Base-by-base conservation (phyloP, 1,284 basidiomycete species). In the Leucoagaricus sp. region DNA sequence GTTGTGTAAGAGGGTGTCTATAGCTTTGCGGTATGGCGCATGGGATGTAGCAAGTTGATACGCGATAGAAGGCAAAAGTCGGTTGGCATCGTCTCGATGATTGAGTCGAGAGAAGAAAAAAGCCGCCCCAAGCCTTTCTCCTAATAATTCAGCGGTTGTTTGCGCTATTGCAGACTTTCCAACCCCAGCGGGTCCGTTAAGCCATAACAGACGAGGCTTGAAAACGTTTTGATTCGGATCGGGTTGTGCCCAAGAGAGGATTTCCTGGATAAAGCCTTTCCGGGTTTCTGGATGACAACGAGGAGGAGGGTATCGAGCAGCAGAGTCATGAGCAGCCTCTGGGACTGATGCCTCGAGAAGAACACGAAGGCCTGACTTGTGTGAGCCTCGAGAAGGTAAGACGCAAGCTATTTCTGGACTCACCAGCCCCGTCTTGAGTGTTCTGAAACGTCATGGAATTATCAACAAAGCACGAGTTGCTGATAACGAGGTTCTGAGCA, bases 271-370 rank as follows among this genome's bases (percentile, higher is more conserved):
- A 17, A 15, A 41, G 9, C 21, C 17, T 4, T 13, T 23, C 13
- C 53, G 42, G 10, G 53, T 55, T 25, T 12, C 28, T 1, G 34
- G 34, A 34, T 55, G 53, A 21, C 53, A 55, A 9, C 25, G 19
- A 8, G 41, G 42, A 10, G 53, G 53, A 9, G 45, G 31, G 1
- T 48, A 34, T 8, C 53, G 33, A 26, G 44, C 53, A 17, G 31
- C 21, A 3, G 53, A 55, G 19, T 55, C 53, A 28, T 49, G 36
- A 12, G 33, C 34, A 6, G 53, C 53, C 74, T 64, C 6, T 69
- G 61, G 49, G 15, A 51, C 31, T 4, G 49, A 51, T 5, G 41
- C 41, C 2, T 42, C 41, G 41, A 42, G 17, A 19, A 42, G 41
- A 21, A 42, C 21, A 4, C 17, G 41, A 13, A 42, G 41, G 13